Evolutionary conservation across 2,329 filamentous ascomycete species (phyloP), one percentile per base, ranked within the genome.

Genomic region (Laburnicola sp.): DNA sequence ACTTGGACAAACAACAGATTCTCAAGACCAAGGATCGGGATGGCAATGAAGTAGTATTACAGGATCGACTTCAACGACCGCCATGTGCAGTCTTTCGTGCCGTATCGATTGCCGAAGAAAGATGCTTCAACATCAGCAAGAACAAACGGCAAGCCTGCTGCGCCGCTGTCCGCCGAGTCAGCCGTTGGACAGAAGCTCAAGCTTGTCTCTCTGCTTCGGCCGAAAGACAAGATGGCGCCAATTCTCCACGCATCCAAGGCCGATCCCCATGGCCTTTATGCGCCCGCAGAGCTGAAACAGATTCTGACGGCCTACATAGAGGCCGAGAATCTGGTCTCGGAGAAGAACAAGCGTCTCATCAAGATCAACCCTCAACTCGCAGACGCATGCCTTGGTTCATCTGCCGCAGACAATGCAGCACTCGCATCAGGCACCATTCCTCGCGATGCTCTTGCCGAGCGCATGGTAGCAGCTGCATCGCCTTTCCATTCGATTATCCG

Each of bases 1-100:
- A 81, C 46, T 75, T 88, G 7, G 85, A 87, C 67, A 88, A 87
- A 68, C 74, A 82, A 41, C 68, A 76, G 16, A 73, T 87, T n/a
- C 69, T 86, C 58, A 86, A 85, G 62, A 80, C 78, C 39, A 88
- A 88, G 65, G 85, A 87, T 43, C 78, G 82, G 31, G 82, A 80
- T 54, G 83, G 83, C 3, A 81, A 84, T 31, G 85, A 88, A 63
- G 83, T 82, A 0, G 78, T 86, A 8, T 82, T 88, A 43, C 57
- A 82, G 11, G 85, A 87, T 87, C 41, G 84, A 87, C 64, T 88
- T 87, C 66, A 73, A 80, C 16, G 81, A 86, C 54, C 66, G 65
- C 6, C 75, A 76, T 2, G 68, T 87, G 11, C 62, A 75, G 32
- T 69, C 76, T 22, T 88, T 88, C 68, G 77, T 79, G 23, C 84